Evolutionary conservation across 257 asterid genomes (phyloP).

Genomic region (Jacaranda mimosifolia): DNA sequence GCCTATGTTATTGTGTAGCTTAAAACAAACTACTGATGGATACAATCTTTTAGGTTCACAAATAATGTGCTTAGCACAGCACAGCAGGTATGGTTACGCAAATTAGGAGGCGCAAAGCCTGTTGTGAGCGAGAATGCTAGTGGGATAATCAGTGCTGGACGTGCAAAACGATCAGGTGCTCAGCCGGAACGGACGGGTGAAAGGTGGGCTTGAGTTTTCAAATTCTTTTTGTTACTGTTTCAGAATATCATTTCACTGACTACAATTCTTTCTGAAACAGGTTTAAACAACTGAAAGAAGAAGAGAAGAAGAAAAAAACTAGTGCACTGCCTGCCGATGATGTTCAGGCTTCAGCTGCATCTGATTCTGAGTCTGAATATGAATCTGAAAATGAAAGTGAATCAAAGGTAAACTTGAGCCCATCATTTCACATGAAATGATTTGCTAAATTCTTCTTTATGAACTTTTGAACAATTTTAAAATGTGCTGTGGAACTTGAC

Average conservation of each 20-base stretch:
- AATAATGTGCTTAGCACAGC: conserved; percentile 97
- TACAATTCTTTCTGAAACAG: conserved; percentile 50
- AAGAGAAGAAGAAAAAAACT: conserved; percentile 66
- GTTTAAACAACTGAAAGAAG: conserved; percentile 87
- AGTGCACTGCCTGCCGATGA: conserved; percentile 60
- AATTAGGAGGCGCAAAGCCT: conserved; percentile 96
- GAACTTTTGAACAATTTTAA: conserved; percentile 20
- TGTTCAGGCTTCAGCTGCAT: conserved; percentile 54
- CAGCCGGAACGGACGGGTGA: conserved; percentile 73
- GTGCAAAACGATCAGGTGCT: conserved; percentile 81
- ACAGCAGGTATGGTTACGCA: conserved; percentile 97
- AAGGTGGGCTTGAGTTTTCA: conserved; percentile 61
- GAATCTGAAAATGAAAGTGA: conserved; percentile 62
- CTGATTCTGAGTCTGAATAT: conserved; percentile 66
- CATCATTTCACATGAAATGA: conserved; percentile 20
- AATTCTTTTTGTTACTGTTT: conserved; percentile 28
- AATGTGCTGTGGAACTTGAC: conserved; percentile 10
- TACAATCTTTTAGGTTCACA: conserved; percentile 70
- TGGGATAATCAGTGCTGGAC: conserved; percentile 97
- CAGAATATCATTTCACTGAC: conserved; percentile 30
- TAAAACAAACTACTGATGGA: conserved; percentile 12
- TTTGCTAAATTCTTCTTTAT: conserved; percentile 9
- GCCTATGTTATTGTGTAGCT: neutral
- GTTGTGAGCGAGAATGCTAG: conserved; percentile 82
- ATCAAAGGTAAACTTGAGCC: conserved; percentile 61